Conservation (phyloP, 768 basidiomycete genomes). For the Termitomyces eurrhizus region DNA sequence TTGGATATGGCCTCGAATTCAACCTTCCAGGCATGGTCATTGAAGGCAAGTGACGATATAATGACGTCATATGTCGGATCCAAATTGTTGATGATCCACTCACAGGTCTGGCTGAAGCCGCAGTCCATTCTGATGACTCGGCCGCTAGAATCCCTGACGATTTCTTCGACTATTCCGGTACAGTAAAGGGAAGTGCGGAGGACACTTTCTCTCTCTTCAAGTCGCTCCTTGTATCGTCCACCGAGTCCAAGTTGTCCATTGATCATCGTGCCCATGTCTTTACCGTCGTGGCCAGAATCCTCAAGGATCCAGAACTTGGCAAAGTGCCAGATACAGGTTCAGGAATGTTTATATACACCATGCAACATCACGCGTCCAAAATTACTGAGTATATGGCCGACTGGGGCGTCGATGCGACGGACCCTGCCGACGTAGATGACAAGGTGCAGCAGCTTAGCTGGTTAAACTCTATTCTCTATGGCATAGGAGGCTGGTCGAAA, state of each 20-base stretch:
- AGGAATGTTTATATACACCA: conserved; percentile 10
- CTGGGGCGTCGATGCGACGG: conserved; percentile 17
- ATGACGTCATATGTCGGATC: conserved; percentile 2
- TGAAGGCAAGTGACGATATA: conserved; percentile 43
- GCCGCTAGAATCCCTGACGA: conserved; percentile 18
- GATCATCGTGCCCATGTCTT: conserved; percentile 15
- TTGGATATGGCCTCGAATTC: conserved; percentile 65
- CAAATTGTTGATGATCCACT: not conserved
- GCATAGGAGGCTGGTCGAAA: conserved; percentile 17
- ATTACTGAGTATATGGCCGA: conserved; percentile 13
- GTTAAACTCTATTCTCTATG: conserved; percentile 19
- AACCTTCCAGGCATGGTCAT: conserved; percentile 52
- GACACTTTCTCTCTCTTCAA: conserved; percentile 14
- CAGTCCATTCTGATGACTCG: conserved; percentile 38
- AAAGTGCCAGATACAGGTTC: conserved; percentile 9
- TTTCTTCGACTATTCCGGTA: conserved; percentile 10
- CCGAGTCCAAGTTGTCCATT: not conserved
- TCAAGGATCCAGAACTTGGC: conserved; percentile 18
- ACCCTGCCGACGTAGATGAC: conserved; percentile 10
- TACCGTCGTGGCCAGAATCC: conserved; percentile 16
- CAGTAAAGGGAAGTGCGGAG: not conserved
- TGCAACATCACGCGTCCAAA: conserved; percentile 9
- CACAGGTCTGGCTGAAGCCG: conserved; percentile 55
- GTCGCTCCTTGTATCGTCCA: conserved; percentile 4
- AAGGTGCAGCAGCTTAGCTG: conserved; percentile 20